Conservation (phyloP, 1,284 basidiomycete genomes). For the Malassezia furfur region DNA sequence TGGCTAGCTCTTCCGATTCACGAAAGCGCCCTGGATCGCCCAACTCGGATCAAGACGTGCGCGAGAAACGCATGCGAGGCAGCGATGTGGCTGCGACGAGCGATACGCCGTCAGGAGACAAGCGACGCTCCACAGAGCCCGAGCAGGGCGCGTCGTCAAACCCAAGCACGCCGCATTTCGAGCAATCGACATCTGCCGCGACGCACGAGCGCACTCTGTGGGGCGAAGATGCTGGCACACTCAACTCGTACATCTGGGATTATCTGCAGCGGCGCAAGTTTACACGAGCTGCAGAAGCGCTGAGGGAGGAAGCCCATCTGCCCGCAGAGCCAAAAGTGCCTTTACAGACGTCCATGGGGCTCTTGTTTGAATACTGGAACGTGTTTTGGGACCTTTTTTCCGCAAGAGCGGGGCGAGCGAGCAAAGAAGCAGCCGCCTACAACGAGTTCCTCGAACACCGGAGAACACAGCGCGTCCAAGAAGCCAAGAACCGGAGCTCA, state of each 20-base stretch:
- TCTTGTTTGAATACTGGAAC: conserved; percentile 47
- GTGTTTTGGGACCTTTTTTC: conserved; percentile 48
- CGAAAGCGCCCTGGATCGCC: conserved; percentile 7
- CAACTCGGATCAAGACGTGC: neutral
- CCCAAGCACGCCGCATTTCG: too few species aligned
- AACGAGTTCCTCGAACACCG: conserved; percentile 36
- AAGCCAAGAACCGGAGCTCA: conserved; percentile 8
- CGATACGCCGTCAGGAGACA: too few species aligned
- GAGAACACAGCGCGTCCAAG: conserved; percentile 25
- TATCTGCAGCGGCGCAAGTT: conserved; percentile 42
- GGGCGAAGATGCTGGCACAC: conserved; percentile 15
- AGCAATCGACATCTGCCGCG: neutral
- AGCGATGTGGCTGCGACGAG: neutral
- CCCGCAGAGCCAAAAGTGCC: conserved; percentile 41
- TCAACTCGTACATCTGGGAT: conserved; percentile 47
- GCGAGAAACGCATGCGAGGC: conserved; percentile 5
- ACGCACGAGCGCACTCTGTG: neutral
- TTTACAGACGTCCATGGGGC: conserved; percentile 36
- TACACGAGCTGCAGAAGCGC: conserved; percentile 29
- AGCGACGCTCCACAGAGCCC: too few species aligned
- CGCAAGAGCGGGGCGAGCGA: conserved; percentile 32
- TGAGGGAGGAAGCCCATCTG: conserved; percentile 39
- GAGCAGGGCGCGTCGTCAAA: too few species aligned
- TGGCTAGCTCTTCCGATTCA: neutral
- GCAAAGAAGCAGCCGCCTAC: conserved; percentile 32